Conservation (phyloP, 768 basidiomycete genomes). For the Candolleomyces eurysporus region DNA sequence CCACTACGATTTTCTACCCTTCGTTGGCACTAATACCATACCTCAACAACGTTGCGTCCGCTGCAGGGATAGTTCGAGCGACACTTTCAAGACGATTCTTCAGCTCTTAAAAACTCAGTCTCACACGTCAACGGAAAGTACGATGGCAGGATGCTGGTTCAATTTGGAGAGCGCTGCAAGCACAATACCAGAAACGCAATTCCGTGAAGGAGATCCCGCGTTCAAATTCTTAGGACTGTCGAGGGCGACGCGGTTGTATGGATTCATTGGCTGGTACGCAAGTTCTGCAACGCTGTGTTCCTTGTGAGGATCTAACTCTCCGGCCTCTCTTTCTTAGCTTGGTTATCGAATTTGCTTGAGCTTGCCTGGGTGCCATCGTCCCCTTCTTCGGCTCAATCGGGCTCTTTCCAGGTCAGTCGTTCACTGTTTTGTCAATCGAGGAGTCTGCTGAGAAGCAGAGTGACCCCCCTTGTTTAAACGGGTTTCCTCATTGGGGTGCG, state of each 20-base stretch:
- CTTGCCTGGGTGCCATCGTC: conserved; percentile 74
- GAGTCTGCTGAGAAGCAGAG: conserved; percentile 1
- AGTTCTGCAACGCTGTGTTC: background rate
- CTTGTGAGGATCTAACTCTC: background rate
- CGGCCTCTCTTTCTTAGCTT: conserved; percentile 43
- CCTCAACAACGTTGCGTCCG: background rate
- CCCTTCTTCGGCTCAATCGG: conserved; percentile 68
- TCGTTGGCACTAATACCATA: background rate
- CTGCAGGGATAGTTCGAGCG: background rate
- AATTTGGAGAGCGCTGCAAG: conserved; percentile 70
- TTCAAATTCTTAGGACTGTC: conserved; percentile 80
- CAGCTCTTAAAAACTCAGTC: background rate
- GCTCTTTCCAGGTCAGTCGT: conserved; percentile 70
- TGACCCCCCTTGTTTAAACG: conserved; percentile 82
- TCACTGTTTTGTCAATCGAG: background rate
- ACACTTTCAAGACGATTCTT: background rate
- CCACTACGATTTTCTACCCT: too few relatives aligned
- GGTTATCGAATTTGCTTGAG: conserved; percentile 73
- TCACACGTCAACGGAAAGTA: conserved; percentile 1
- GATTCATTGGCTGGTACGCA: conserved; percentile 79
- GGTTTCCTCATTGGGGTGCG: conserved; percentile 89
- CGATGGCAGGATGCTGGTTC: conserved; percentile 60
- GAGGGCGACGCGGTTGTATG: conserved; percentile 78
- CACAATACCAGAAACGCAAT: conserved; percentile 71
- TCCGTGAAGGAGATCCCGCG: conserved; percentile 88